Evolutionary conservation across 352 stramenopile genomes (phyloP), one percentile per base, ranked within the genome.

Genomic region (Globisporangium carolinianum): DNA sequence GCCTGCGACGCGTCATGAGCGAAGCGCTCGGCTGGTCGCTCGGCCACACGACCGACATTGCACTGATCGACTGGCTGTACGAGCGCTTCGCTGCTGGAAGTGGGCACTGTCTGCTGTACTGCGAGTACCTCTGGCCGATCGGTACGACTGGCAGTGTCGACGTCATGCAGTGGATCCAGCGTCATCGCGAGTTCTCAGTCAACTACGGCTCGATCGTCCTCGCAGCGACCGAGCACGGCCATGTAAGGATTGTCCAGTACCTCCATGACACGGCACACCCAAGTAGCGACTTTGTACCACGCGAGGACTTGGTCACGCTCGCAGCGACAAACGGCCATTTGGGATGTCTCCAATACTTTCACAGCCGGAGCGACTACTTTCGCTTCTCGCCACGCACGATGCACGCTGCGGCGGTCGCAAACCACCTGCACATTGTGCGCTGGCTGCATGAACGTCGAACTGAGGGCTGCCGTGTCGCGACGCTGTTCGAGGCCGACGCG

Each of bases 171-270:
- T 58, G 43, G 53, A 17, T 58, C 17, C 8, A 45, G 53, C n/a
- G n/a, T n/a, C 24, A 6, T 0, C 53, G 15, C 14, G 24, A 14
- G 6, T 47, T 41, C 39, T 1, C 0, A 0, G 4, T 57, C 1
- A 7, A 8, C 3, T 6, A 17, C 11, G 5, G n/a, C 15, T 43
- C 42, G 47, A 18, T 47, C 10, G 42, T 35, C 14, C n/a, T 46
- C 2, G 59, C 59, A 14, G 60, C 54, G 5, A 36, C 24, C 15
- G 7, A 49, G 45, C 45, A 48, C n/a, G 69, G 72, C 3, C 68
- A 69, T 36, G 36, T 55, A 36, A n/a, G 17, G 36, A n/a, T 47
- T 45, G 36, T 55, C 14, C 2, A 36, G 5, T 55, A 45, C n/a
- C 2, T 55, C 0, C 59, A 77, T 32, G 47, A 60, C n/a, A n/a